Evolutionary conservation across 495 filamentous ascomycete species (phyloP).

Genomic region (Aspergillus asperescens): DNA sequence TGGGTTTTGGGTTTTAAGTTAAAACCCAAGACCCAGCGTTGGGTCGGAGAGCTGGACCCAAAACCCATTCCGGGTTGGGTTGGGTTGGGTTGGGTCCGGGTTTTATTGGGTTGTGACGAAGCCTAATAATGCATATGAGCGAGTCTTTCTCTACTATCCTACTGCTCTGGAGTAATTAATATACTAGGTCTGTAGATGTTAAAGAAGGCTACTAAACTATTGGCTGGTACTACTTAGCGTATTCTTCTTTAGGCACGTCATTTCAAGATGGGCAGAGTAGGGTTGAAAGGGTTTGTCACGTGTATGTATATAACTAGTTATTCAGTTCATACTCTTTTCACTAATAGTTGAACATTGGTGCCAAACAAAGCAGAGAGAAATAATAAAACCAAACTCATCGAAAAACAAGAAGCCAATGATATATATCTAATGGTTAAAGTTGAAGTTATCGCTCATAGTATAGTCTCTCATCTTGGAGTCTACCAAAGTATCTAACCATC

Average conservation of each 20-base stretch:
- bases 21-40: too few species aligned
- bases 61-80: too few species aligned
- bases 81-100: too few species aligned
- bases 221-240: too few species aligned
- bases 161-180: too few species aligned
- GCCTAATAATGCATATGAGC: slow-evolving; percentile 20
- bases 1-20: too few species aligned
- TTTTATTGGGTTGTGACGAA: too few species aligned
- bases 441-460: not conserved
- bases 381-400: not conserved
- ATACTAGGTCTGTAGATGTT: not conserved
- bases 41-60: too few species aligned
- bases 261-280: too few species aligned
- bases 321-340: not conserved
- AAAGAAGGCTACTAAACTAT: not conserved
- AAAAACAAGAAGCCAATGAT: not conserved
- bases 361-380: not conserved
- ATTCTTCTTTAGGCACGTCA: too few species aligned
- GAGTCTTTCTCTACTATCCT: slow-evolving; percentile 9
- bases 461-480: not conserved
- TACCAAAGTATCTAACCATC: not conserved
- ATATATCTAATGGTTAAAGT: not conserved
- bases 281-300: too few species aligned
- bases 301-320: too few species aligned
- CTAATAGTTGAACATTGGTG: not conserved